Base-by-base conservation (phyloP, 768 basidiomycete genomes). In the Cystobasidium ongulense region DNA sequence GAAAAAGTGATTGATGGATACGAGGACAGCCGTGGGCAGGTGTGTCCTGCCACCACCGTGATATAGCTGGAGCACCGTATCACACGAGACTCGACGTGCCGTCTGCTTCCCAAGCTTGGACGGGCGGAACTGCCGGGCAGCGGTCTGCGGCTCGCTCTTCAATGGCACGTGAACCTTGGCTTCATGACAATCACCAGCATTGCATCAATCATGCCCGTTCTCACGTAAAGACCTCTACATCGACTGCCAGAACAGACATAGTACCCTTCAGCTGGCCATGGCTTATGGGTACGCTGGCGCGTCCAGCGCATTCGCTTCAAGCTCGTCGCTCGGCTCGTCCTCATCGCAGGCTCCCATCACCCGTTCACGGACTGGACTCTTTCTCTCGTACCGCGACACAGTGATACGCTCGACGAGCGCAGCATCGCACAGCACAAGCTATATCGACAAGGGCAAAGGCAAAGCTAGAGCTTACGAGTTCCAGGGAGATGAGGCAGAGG, bases 321-420 rank as follows among this genome's bases (percentile, higher is more conserved):
- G 57, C 57, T 59, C 57, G 25, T 59, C 57, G 25, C 57, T 59
- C 23, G 57, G 57, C 25, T 13, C 43, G 43, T 46, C 63, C 33
- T 38, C 63, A 46, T 27, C 41, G 38, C 63, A 39, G 17, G 53
- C 29, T 33, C 54, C 53, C 52, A 61, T 70, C 2, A 92, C 90
- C 39, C 88, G 95, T 77, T 92, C 91, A 0, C 82, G 95, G 59
- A 97, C 95, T 1, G 86, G 91, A 67, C 86, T 97, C 78, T 98
- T 97, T 82, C 88, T 94, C 74, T 95, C 93, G 5, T 92, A 90
- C 82, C 86, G 95, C 74, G 90, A 94, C 82, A 91, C 91, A 17
- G 78, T 80, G 29, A 71, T 77, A 21, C 2, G 84, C 84, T 54
- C 84, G 86, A 27, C 83, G 75, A 53, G 21, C 82, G 29, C 76